Percentiles rank a stretch among this genome's conserved stretches.
Evolutionary conservation across 768 basidiomycete genomes (phyloP).

Genomic region (Leucogyrophana mollusca): DNA sequence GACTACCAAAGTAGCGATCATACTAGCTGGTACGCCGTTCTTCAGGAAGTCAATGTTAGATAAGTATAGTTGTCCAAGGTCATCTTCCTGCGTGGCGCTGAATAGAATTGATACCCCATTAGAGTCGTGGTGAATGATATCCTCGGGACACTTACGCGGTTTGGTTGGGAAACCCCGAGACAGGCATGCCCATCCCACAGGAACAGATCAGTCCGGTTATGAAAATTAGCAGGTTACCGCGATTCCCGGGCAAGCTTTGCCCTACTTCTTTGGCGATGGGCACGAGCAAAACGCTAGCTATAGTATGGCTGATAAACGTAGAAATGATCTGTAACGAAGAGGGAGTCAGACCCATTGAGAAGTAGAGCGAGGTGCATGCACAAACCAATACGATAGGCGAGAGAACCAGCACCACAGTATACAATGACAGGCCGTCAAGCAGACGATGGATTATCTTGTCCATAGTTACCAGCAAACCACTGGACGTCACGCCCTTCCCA

Average conservation of each 20-base stretch:
- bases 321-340: conserved; percentile 59
- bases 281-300: conserved; percentile 94
- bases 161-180: conserved; percentile 99
- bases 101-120: conserved; percentile 6
- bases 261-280: conserved; percentile 95
- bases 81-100: conserved; percentile 91
- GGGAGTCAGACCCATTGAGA: conserved; percentile 3
- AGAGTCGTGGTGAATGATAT: neutral
- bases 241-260: conserved; percentile 62
- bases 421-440: conserved; percentile 62
- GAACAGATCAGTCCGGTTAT: conserved; percentile 92
- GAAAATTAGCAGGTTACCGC: conserved; percentile 85
- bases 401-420: conserved; percentile 69
- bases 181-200: conserved; percentile 97
- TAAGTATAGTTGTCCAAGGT: conserved; percentile 87
- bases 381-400: conserved; percentile 69
- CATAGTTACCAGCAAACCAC: conserved; percentile 82
- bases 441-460: conserved; percentile 58
- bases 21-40: conserved; percentile 92
- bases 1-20: conserved; percentile 86
- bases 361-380: conserved; percentile 15
- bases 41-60: conserved; percentile 86
- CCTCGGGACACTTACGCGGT: conserved; percentile 77
- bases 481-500: conserved; percentile 88
- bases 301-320: conserved; percentile 97